Evolutionary conservation across 2,329 filamentous ascomycete genomes (phyloP).

Genomic region (Sclerotinia spermophila): DNA sequence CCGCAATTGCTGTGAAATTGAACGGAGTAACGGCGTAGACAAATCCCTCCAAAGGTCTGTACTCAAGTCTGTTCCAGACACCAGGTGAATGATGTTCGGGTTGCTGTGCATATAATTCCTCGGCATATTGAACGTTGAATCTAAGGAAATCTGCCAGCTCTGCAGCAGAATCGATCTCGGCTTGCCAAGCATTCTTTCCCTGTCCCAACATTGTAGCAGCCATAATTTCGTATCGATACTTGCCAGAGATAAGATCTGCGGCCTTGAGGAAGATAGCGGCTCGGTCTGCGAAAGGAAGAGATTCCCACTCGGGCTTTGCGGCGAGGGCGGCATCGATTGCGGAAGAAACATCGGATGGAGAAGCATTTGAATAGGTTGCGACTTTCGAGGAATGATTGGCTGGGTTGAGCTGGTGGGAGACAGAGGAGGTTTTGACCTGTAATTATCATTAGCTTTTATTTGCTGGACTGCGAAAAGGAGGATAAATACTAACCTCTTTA

Average conservation of each 20-base stretch:
- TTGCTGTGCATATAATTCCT: slow-evolving; percentile 85
- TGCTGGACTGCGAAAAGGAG: background rate
- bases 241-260: slow-evolving; percentile 81
- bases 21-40: slow-evolving; percentile 92
- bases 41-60: slow-evolving; percentile 88
- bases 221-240: slow-evolving; percentile 96
- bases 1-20: slow-evolving; percentile 94
- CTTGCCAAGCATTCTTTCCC: slow-evolving; percentile 98
- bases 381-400: slow-evolving; percentile 72
- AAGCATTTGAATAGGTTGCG: slow-evolving; percentile 82
- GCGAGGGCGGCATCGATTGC: slow-evolving; percentile 23
- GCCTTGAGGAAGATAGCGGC: slow-evolving; percentile 94
- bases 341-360: slow-evolving; percentile 66
- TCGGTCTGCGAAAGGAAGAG: slow-evolving; percentile 81
- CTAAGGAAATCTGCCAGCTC: slow-evolving; percentile 89
- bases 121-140: slow-evolving; percentile 91
- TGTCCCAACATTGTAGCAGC: slow-evolving; percentile 93
- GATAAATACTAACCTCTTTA: slow-evolving; percentile 59
- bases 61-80: slow-evolving; percentile 88
- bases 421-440: slow-evolving; percentile 63
- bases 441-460: slow-evolving; percentile 6
- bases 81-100: slow-evolving; percentile 78
- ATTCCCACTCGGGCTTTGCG: slow-evolving; percentile 78
- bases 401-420: slow-evolving; percentile 75
- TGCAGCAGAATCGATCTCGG: slow-evolving; percentile 91